Conservation (phyloP, 176 grass and related monocot genomes). For the Rhipidocladum racemiflorum region DNA sequence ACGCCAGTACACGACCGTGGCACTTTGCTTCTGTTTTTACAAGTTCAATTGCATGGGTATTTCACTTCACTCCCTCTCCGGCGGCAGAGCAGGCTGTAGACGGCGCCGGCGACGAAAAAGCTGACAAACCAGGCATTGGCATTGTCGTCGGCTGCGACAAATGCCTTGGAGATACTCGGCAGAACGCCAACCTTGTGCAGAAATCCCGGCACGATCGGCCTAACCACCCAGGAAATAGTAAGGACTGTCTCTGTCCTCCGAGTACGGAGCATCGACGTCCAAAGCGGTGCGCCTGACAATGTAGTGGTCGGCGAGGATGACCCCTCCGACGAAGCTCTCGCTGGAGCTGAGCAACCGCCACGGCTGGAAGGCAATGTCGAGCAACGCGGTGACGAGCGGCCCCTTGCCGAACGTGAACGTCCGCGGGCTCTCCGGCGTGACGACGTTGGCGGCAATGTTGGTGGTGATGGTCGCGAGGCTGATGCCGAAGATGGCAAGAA, state of each 20-base stretch:
- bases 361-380: constrained; percentile 86
- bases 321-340: constrained; percentile 88
- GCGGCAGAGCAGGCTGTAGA: constrained; percentile 63
- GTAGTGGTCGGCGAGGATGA: constrained; percentile 83
- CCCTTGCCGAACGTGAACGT: constrained; percentile 72
- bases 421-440: constrained; percentile 72
- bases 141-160: constrained; percentile 65
- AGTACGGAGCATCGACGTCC: constrained; percentile 73
- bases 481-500: constrained; percentile 80
- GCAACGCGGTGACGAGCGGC: constrained; percentile 65
- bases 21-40: neutral
- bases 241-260: constrained; percentile 31
- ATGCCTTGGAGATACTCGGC: constrained; percentile 21
- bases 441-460: constrained; percentile 90
- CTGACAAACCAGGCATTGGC: constrained; percentile 95
- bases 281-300: constrained; percentile 54
- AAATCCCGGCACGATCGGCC: constrained; percentile 72
- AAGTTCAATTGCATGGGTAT: constrained; percentile 12
- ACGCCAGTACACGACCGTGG: neutral
- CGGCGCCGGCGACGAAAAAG: constrained; percentile 61
- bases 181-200: constrained; percentile 62
- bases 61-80: constrained; percentile 17
- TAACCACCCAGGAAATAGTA: constrained; percentile 79
- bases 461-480: constrained; percentile 88
- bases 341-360: constrained; percentile 89